Evolutionary conservation across 306 rosid species (phyloP), one percentile per base, ranked within the genome.

Genomic region (Inga laurina): DNA sequence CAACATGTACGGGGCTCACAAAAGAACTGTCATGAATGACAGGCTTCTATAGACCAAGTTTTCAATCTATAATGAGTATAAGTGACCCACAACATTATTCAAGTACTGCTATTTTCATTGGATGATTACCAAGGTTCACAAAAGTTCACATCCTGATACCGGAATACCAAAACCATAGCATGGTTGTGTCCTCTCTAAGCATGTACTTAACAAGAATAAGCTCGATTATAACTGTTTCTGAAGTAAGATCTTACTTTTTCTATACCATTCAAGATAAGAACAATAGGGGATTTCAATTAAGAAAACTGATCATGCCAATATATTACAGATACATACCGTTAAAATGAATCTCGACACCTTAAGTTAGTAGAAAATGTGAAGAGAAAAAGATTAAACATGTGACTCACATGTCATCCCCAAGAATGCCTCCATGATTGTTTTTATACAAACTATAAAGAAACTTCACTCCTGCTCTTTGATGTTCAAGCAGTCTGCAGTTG

Each of bases 351-450:
- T 39, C 70, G n/a, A 24, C 14, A 57, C 14, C 39, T 18, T 41
- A 19, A 37, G 22, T 72, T 46, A 45, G 18, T 24, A 72, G 59
- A 46, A 72, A 27, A 72, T 46, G 19, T 22, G 81, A 32, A 46
- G 51, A 21, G 56, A 21, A 56, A 73, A 35, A 16, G 49, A 34
- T 44, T 52, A 87, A 95, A 76, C 52, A 18, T 61, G 69, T 56
- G 75, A 86, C 93, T 86, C 82, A 95, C 99, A 95, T 95, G 91
- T 95, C 98, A 88, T 95, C 99, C 77, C 98, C 99, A 88, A 95
- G 99, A 79, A 95, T 84, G 73, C 99, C 99, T 65, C 99, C 99
- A 84, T 88, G 97, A 72, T 91, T 94, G 77, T 92, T 92, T 90
- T 91, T 92, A 87, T 90, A 93, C 81, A 95, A 81, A 79, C 82